Evolutionary conservation across 257 asterid species (phyloP), one percentile per base, ranked within the genome.

Genomic region (Petunia axillaris): DNA sequence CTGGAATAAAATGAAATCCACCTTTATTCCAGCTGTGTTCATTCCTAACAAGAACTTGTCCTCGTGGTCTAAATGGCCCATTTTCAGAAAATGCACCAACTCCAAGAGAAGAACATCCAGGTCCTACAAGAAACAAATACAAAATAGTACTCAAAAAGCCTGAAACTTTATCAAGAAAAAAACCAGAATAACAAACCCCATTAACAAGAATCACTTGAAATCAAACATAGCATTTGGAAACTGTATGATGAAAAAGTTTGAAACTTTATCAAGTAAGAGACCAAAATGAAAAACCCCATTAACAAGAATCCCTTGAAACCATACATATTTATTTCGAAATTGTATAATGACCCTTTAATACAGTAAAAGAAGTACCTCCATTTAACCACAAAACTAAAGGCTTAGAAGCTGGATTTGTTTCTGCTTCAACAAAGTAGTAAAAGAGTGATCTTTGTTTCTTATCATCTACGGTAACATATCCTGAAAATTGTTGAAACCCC

Each of bases 31-130:
- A 91, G 78, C 96, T 91, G 76, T 89, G 77, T 62, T 85, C 90
- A 86, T 91, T 91, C 80, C 82, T 81, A 38, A 87, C 84, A 40
- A 91, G 81, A 81, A 77, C 84, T 58, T 86, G 77, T 67, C 91
- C 93, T 63, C 83, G 84, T 65, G 96, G 93, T 68, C 91, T 90
- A 70, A 91, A 90, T 52, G 96, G 94, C 41, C 96, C 96, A 85
- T 91, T 90, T 88, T 91, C 94, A 84, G 94, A 91, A 77, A 91
- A 91, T 82, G 94, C 96, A 64, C 96, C 96, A 80, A 91, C 93
- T 25, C 96, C 96, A 85, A 90, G 84, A 41, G 94, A 91, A 71
- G 96, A 91, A 43, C 96, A 91, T 37, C 96, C 94, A 78, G 94
- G 96, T 66, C 96, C 96, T 91, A 82, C 84, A 83, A 43, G 8